Base-by-base conservation (phyloP, 148 eudicot species). In the Heliamphora exappendiculata region DNA sequence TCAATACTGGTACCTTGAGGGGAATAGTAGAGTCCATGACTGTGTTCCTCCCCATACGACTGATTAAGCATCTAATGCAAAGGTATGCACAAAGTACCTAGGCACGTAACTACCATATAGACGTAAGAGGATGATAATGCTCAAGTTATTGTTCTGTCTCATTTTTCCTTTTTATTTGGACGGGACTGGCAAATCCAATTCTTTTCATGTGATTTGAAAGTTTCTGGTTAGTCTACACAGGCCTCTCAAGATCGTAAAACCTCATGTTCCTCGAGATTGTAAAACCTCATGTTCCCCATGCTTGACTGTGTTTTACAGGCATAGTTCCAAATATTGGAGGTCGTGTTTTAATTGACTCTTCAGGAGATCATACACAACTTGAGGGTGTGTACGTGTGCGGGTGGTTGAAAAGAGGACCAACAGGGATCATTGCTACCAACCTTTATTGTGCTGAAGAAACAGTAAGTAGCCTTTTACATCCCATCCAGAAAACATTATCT, bases 401-500 rank as follows among this genome's bases (percentile, higher is more conserved):
- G 68, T 95, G 98, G 99, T 80, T 95, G 83, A 95, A 95, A 86
- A 87, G 98, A 82, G 98, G 98, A 67, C 97, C 98, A 58, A 92
- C 96, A n/a, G 97, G 97, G 62, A 95, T 92, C 49, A 79, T 95
- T 76, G 97, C 84, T 47, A 95, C 98, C 44, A 95, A 95, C 79
- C 96, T 91, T 75, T 84, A 92, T 74, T 91, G 94, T 81, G 96
- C 97, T 4, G 98, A 95, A 76, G 96, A 95, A 88, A 95, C 97
- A 67, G 97, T 95, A 78, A 90, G 89, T 76, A n/a, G 14, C 19
- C 2, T 14, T 24, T 12, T 62, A 59, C 11, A n/a, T 24, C 29
- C 13, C 2, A 24, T 79, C 24, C 42, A 67, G 34, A 45, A 29
- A 68, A 45, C 31, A n/a, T 39, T 4, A 3, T n/a, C n/a, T n/a